Conservation (phyloP, 2,329 filamentous ascomycete genomes). For the Podosphaera leucotricha region DNA sequence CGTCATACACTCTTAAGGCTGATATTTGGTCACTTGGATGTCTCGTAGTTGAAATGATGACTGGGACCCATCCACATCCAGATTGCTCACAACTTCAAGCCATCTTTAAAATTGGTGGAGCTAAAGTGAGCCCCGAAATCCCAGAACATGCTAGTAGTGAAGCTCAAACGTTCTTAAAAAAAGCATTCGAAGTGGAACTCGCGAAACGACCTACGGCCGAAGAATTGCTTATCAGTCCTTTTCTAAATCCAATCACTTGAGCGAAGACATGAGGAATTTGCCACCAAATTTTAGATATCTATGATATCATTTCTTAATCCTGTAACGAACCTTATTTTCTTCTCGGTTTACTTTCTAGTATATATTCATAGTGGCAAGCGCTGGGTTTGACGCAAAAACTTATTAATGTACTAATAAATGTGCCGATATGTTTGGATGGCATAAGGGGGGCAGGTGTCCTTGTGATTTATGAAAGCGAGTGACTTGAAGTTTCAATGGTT, state of each 20-base stretch:
- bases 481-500: too few relatives aligned
- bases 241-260: slow-evolving; percentile 49
- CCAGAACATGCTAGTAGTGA: slow-evolving; percentile 71
- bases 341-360: not conserved
- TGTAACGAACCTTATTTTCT: not conserved
- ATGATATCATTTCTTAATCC: not conserved
- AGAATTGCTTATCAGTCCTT: slow-evolving; percentile 64
- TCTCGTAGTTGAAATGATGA: slow-evolving; percentile 98
- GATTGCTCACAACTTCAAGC: slow-evolving; percentile 93
- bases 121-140: slow-evolving; percentile 66
- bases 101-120: slow-evolving; percentile 92
- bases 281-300: not conserved
- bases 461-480: too few relatives aligned
- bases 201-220: slow-evolving; percentile 80
- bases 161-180: slow-evolving; percentile 57
- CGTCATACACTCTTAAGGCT: slow-evolving; percentile 90
- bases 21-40: slow-evolving; percentile 98
- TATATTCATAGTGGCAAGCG: slow-evolving; percentile 4
- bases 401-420: not conserved
- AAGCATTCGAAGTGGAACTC: slow-evolving; percentile 91
- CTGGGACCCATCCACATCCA: slow-evolving; percentile 83
- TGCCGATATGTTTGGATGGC: not conserved
- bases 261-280: not conserved
- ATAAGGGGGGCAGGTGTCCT: too few relatives aligned
- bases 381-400: slow-evolving; percentile 3